phyloP scores from a whole-genome alignment of 106 monocot genomes.

The Platanthera guangdongensis region DNA sequence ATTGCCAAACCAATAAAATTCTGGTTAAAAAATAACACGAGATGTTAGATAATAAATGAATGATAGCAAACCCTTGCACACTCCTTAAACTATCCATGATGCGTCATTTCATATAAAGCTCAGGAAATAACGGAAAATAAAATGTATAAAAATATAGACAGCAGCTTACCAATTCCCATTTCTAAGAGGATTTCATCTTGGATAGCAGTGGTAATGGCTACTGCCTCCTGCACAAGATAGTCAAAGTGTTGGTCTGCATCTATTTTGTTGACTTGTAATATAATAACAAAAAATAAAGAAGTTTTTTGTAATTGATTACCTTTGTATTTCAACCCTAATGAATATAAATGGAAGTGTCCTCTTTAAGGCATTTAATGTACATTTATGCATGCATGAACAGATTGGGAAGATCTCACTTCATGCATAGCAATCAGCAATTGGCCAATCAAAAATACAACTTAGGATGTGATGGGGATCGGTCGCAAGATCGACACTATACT shows the following conservation, averaged over 20 bases:
- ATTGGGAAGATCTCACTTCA: background rate
- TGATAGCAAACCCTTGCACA: background rate
- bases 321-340: background rate
- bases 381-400: constrained; percentile 1
- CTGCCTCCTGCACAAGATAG: constrained; percentile 64
- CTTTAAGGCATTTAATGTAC: background rate
- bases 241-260: background rate
- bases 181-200: constrained; percentile 87
- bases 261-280: background rate
- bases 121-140: background rate
- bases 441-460: background rate
- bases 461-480: background rate
- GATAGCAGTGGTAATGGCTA: constrained; percentile 77
- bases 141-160: background rate
- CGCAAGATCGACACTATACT: no score
- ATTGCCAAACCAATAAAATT: background rate
- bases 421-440: background rate
- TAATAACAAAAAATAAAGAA: background rate
- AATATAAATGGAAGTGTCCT: background rate
- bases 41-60: background rate
- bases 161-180: constrained; percentile 75
- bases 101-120: background rate
- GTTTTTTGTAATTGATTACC: background rate
- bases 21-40: background rate
- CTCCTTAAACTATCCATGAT: background rate